Conservation (phyloP, 345 rosid genomes). For the Trapa incisa region DNA sequence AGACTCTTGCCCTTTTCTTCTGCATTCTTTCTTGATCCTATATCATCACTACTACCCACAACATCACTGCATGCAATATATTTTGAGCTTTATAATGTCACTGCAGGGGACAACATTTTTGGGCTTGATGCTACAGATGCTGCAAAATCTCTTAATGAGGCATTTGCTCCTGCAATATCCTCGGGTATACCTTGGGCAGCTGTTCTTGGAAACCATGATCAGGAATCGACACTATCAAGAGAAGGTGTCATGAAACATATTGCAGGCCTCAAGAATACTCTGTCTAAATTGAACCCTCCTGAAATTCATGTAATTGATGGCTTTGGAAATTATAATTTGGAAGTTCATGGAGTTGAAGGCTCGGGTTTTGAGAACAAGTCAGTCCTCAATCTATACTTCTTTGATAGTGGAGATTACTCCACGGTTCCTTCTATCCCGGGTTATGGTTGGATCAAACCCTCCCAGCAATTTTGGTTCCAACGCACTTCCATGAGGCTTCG, state of each 20-base stretch:
- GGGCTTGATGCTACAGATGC: slow-evolving; percentile 54
- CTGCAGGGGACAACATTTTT: slow-evolving; percentile 65
- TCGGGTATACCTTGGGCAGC: slow-evolving; percentile 84
- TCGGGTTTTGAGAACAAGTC: slow-evolving; percentile 64
- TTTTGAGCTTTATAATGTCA: slow-evolving; percentile 4
- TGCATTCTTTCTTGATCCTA: too few species aligned
- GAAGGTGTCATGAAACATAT: slow-evolving; percentile 76
- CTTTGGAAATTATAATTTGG: slow-evolving; percentile 84
- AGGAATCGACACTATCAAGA: slow-evolving; percentile 66
- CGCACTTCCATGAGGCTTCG: slow-evolving; percentile 52
- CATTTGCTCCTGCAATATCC: slow-evolving; percentile 68
- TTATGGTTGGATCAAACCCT: slow-evolving; percentile 79
- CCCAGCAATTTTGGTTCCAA: slow-evolving; percentile 83
- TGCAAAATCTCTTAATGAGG: slow-evolving; percentile 48
- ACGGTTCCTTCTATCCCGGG: slow-evolving; percentile 42
- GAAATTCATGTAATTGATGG: slow-evolving; percentile 51
- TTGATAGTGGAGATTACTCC: slow-evolving; percentile 79
- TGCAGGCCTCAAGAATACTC: slow-evolving; percentile 42
- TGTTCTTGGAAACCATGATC: slow-evolving; percentile 82
- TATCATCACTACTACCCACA: too few species aligned
- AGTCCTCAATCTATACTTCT: slow-evolving; percentile 65
- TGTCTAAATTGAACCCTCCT: slow-evolving; percentile 59
- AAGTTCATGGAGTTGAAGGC: slow-evolving; percentile 57
- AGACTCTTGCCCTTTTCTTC: too few species aligned
- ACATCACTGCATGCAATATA: neutral